Conservation (phyloP, 1,139 yeast genomes). For the Suhomyces taliae region DNA sequence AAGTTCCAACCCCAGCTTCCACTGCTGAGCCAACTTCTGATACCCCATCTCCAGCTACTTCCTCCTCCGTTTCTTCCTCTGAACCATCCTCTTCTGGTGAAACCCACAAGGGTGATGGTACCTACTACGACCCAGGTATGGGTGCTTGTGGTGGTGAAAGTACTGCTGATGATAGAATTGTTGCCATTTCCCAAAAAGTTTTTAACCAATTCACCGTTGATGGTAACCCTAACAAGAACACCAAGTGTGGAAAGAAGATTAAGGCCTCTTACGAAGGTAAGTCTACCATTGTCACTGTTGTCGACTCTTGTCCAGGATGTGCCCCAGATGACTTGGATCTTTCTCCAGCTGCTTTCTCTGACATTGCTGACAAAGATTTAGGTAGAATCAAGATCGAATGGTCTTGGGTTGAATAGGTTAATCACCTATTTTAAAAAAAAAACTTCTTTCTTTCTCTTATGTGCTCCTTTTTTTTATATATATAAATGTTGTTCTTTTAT, state of each 20-base stretch:
- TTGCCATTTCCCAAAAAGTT: slow-evolving; percentile 40
- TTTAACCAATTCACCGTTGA: slow-evolving; percentile 32
- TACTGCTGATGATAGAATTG: slow-evolving; percentile 49
- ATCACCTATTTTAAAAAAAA: background rate
- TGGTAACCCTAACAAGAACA: slow-evolving; percentile 43
- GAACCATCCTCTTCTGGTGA: slow-evolving; percentile 17
- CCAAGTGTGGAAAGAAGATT: slow-evolving; percentile 45
- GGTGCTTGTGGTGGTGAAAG: slow-evolving; percentile 62
- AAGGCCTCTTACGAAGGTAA: slow-evolving; percentile 40
- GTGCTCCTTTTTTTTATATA: background rate
- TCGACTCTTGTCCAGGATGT: slow-evolving; percentile 46
- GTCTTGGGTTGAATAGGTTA: slow-evolving; percentile 15
- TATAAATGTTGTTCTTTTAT: background rate
- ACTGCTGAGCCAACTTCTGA: slow-evolving; percentile 16
- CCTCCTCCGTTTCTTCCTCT: slow-evolving; percentile 19
- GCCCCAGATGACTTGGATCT: slow-evolving; percentile 40
- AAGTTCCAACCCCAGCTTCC: slow-evolving; percentile 12
- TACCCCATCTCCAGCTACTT: slow-evolving; percentile 19
- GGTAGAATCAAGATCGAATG: slow-evolving; percentile 47
- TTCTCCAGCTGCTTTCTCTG: slow-evolving; percentile 44
- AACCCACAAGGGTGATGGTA: slow-evolving; percentile 52
- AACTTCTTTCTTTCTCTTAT: background rate
- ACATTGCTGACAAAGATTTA: slow-evolving; percentile 38
- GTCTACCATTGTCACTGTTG: slow-evolving; percentile 45
- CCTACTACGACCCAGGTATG: slow-evolving; percentile 56